Evolutionary conservation across 495 filamentous ascomycete species (phyloP).

Genomic region (Jackrogersella minutella): DNA sequence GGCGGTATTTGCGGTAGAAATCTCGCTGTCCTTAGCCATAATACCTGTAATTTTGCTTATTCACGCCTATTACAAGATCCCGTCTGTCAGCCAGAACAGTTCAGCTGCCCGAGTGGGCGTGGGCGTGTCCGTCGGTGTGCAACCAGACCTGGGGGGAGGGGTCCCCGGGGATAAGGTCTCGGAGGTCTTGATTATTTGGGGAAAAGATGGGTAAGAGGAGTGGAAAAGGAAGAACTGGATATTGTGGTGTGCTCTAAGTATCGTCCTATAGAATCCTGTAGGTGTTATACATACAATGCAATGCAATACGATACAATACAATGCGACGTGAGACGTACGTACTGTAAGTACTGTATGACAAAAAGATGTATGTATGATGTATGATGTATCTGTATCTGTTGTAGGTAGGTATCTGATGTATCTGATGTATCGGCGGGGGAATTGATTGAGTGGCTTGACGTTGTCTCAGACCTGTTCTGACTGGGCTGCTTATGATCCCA

Average conservation of each 20-base stretch:
- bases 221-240: conserved; percentile 9
- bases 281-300: conserved; percentile 30
- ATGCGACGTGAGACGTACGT: too few species aligned
- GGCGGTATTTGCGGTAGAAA: conserved; percentile 42
- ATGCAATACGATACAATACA: conserved; percentile 9
- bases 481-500: conserved; percentile 29
- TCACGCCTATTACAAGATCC: conserved; percentile 28
- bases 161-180: conserved; percentile 36
- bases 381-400: background rate
- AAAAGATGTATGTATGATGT: too few species aligned
- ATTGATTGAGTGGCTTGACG: conserved; percentile 36
- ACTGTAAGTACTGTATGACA: conserved; percentile 10
- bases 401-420: conserved; percentile 10
- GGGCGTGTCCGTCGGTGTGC: conserved; percentile 34
- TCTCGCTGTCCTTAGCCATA: conserved; percentile 39
- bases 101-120: conserved; percentile 38
- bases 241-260: conserved; percentile 24
- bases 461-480: conserved; percentile 30
- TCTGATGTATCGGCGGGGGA: conserved; percentile 31
- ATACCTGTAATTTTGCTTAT: conserved; percentile 22
- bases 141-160: conserved; percentile 29
- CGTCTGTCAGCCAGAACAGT: conserved; percentile 33
- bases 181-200: conserved; percentile 23
- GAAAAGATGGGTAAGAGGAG: conserved; percentile 16
- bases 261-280: conserved; percentile 12